A percentile compares a stretch with the other conserved stretches of the same genome.
These are phyloP conservation scores for Debaryomyces castellii DNA, from an alignment of 805 yeast species.

Conservation along the genomic window DNA sequence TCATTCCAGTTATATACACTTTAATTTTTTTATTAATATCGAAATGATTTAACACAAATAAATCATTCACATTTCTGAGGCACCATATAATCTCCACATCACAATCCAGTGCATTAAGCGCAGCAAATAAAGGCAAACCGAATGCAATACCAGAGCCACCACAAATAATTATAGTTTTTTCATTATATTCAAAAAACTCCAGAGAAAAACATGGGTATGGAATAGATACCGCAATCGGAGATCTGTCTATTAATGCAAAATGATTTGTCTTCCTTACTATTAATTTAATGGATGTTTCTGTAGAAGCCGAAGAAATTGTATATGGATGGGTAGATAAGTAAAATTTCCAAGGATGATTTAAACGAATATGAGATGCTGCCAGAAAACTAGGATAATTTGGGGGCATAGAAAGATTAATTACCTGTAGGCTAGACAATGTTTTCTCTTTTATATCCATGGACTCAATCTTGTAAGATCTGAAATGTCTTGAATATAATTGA, in stretches of 20 bases:
- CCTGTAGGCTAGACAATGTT: constrained; percentile 15
- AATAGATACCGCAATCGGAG: constrained; percentile 16
- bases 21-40: constrained; percentile 29
- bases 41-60: constrained; percentile 43
- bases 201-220: constrained; percentile 46
- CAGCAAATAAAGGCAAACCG: constrained; percentile 52
- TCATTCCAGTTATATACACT: constrained; percentile 39
- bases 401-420: constrained; percentile 21
- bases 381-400: constrained; percentile 21
- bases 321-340: constrained; percentile 67
- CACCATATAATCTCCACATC: constrained; percentile 55
- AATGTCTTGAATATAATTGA: constrained; percentile 36
- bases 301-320: constrained; percentile 51
- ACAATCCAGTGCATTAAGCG: constrained; percentile 28
- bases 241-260: constrained; percentile 11
- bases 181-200: constrained; percentile 48
- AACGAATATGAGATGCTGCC: constrained; percentile 61
- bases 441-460: constrained; percentile 14
- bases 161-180: constrained; percentile 52
- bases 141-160: constrained; percentile 78
- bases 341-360: constrained; percentile 40
- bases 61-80: constrained; percentile 44
- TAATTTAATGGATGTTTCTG: constrained; percentile 40
- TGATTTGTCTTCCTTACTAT: constrained; percentile 42
- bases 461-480: constrained; percentile 12